phyloP scores from a whole-genome alignment of 176 grass and related monocot species.

The Melocanna baccifera region DNA sequence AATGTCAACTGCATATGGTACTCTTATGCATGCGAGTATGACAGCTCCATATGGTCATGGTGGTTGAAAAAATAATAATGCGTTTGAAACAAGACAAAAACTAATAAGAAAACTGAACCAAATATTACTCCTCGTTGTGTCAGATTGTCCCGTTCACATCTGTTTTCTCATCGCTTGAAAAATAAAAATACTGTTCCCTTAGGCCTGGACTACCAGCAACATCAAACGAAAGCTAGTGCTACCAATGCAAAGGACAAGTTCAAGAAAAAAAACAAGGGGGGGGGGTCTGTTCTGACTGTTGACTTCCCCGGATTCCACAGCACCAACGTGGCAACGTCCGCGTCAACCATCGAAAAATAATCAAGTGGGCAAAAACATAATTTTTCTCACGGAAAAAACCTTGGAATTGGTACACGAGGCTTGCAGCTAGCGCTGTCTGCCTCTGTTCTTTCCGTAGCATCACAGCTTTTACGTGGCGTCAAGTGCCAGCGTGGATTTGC shows the following conservation, averaged over 20 bases:
- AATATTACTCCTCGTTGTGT: background rate
- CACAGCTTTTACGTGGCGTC: no score
- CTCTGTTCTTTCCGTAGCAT: no score
- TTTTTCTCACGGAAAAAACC: background rate
- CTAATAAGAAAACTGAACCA: background rate
- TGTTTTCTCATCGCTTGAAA: background rate
- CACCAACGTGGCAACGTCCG: background rate
- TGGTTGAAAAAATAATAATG: background rate
- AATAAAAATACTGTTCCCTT: background rate
- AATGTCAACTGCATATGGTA: constrained; percentile 26
- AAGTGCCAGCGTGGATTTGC: no score
- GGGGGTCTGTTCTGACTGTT: background rate
- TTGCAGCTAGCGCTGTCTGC: no score
- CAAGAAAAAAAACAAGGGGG: background rate
- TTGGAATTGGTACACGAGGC: background rate
- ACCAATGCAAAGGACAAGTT: background rate
- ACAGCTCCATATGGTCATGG: background rate
- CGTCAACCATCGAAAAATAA: background rate
- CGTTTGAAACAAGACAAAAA: background rate
- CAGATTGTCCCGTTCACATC: constrained; percentile 31
- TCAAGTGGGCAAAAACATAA: background rate
- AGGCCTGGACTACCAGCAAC: background rate
- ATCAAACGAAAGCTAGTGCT: background rate
- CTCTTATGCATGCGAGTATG: background rate
- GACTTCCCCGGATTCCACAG: background rate